Percentiles rank a stretch among this genome's conserved stretches.
phyloP scores from a whole-genome alignment of 345 rosid species.

The Corchorus olitorius region DNA sequence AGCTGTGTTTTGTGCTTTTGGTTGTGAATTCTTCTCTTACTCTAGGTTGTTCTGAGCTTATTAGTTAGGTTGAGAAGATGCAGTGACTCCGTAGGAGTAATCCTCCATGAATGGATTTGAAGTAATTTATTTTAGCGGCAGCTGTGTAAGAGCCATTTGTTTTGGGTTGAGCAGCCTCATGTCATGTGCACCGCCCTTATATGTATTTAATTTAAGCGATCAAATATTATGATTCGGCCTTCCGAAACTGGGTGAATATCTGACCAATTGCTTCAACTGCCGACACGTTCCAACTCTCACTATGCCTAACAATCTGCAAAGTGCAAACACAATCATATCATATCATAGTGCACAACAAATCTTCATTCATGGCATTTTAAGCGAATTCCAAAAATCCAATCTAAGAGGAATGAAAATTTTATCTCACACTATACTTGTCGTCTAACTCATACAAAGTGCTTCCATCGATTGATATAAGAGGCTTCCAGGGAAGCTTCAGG shows the following conservation, averaged over 20 bases:
- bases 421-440: constrained; percentile 52
- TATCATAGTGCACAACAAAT: background rate
- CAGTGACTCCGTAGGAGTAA: too few relatives aligned
- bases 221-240: too few relatives aligned
- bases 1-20: too few relatives aligned
- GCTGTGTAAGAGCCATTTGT: too few relatives aligned
- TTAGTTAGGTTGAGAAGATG: too few relatives aligned
- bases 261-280: constrained; percentile 78
- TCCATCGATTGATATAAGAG: constrained; percentile 66
- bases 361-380: background rate
- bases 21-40: too few relatives aligned
- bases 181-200: too few relatives aligned
- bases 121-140: too few relatives aligned
- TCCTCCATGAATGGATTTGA: too few relatives aligned
- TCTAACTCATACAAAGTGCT: constrained; percentile 63
- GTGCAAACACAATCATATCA: background rate
- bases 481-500: constrained; percentile 85
- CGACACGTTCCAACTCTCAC: constrained; percentile 81
- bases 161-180: too few relatives aligned
- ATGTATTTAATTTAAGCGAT: too few relatives aligned
- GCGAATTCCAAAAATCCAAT: background rate
- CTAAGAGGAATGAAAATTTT: background rate
- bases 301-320: constrained; percentile 67
- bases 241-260: constrained; percentile 46
- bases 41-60: too few relatives aligned